These are phyloP conservation scores for Pichia deserticola DNA, from an alignment of 805 yeast genomes.

Conservation along the genomic window DNA sequence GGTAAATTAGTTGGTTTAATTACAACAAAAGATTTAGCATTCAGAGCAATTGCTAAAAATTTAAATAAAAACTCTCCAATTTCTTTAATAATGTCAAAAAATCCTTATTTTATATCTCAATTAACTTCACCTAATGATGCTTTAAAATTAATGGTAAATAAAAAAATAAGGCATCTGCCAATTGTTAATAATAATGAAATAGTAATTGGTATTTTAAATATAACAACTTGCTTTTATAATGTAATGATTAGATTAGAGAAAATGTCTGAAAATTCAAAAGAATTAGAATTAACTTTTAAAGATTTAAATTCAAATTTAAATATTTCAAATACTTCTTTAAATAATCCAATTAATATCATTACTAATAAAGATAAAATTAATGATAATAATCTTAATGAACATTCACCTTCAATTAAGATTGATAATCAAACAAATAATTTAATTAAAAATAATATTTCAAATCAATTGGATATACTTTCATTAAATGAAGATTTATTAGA, in stretches of 20 bases:
- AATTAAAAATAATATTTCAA: neutral
- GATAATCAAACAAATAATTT: neutral
- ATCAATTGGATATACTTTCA: conserved; percentile 13
- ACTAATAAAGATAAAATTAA: too few relatives aligned
- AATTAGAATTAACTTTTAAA: conserved; percentile 25
- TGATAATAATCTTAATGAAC: neutral
- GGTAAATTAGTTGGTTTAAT: conserved; percentile 32
- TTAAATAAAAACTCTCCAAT: conserved; percentile 22
- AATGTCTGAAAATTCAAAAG: conserved; percentile 32
- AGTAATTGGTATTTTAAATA: conserved; percentile 38
- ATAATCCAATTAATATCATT: too few relatives aligned
- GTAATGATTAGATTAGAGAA: conserved; percentile 37
- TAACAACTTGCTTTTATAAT: conserved; percentile 40
- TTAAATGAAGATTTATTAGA: conserved; percentile 20
- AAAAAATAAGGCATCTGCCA: conserved; percentile 38
- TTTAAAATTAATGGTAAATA: conserved; percentile 34
- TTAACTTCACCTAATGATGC: conserved; percentile 37
- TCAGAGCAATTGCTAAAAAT: conserved; percentile 31
- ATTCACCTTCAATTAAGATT: neutral
- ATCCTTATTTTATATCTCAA: conserved; percentile 30
- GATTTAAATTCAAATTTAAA: conserved; percentile 14
- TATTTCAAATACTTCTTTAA: neutral
- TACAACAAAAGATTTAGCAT: conserved; percentile 42
- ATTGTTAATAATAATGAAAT: conserved; percentile 28
- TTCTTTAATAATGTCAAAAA: conserved; percentile 32